Conservation (phyloP, 768 basidiomycete genomes). For the Suillus alpinus region DNA sequence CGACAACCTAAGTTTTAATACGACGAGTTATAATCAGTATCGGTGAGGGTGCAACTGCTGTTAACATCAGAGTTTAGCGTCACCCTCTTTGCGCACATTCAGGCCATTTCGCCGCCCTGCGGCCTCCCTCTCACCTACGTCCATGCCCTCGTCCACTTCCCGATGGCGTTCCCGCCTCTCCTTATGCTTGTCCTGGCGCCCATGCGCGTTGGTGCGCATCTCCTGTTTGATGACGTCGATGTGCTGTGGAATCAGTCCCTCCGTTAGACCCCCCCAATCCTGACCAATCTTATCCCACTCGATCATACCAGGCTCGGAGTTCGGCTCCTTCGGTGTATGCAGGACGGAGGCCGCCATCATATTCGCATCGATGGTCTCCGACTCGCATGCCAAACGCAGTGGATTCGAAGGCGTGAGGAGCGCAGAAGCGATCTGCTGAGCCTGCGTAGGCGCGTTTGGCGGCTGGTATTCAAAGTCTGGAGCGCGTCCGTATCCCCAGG, state of each 20-base stretch:
- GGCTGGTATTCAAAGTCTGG: slow-evolving; percentile 48
- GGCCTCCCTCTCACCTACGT: not conserved
- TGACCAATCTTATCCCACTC: slow-evolving; percentile 20
- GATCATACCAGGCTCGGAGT: slow-evolving; percentile 9
- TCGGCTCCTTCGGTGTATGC: slow-evolving; percentile 5
- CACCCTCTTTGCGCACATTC: slow-evolving; percentile 3
- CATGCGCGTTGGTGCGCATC: not conserved
- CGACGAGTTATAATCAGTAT: not conserved
- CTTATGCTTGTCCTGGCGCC: not conserved
- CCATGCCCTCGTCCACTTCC: not conserved
- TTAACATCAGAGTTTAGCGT: slow-evolving; percentile 22
- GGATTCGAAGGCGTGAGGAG: slow-evolving; percentile 29
- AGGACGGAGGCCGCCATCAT: slow-evolving; percentile 16
- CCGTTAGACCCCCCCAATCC: slow-evolving; percentile 17
- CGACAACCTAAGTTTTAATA: not conserved
- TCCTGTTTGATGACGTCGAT: slow-evolving; percentile 7
- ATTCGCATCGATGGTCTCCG: slow-evolving; percentile 24
- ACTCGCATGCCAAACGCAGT: slow-evolving; percentile 23
- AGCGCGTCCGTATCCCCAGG: slow-evolving; percentile 43
- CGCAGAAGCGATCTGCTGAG: slow-evolving; percentile 43
- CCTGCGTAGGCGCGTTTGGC: slow-evolving; percentile 38
- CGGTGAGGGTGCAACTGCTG: not conserved
- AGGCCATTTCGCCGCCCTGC: not conserved
- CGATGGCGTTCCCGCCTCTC: slow-evolving; percentile 1
- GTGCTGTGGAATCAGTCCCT: slow-evolving; percentile 1